Percentiles rank a stretch among this genome's conserved stretches.
Conservation (phyloP, 2,329 filamentous ascomycete species). For the Colletotrichum nymphaeae region DNA sequence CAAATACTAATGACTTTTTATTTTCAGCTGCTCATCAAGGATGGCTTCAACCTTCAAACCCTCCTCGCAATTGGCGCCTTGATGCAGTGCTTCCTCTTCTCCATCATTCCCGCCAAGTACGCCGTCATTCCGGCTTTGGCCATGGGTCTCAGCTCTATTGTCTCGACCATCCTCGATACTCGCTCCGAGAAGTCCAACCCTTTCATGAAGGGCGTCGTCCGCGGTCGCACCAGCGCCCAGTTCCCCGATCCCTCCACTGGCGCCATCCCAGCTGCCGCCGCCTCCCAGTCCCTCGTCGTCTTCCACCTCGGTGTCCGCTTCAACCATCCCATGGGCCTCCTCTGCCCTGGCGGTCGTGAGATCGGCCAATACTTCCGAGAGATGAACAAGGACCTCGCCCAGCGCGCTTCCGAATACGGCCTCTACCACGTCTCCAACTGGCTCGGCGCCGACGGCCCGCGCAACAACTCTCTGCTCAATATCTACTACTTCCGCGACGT, state of each 20-base stretch:
- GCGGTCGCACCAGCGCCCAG: slow-evolving; percentile 48
- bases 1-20: neutral
- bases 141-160: slow-evolving; percentile 44
- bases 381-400: slow-evolving; percentile 50
- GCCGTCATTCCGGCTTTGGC: slow-evolving; percentile 46
- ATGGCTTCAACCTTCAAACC: slow-evolving; percentile 47
- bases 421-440: slow-evolving; percentile 58
- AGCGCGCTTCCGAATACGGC: slow-evolving; percentile 56
- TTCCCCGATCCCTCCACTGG: slow-evolving; percentile 42
- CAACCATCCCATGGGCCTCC: slow-evolving; percentile 61
- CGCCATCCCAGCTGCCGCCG: slow-evolving; percentile 42
- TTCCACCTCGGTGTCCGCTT: slow-evolving; percentile 58
- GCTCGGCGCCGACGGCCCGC: slow-evolving; percentile 48
- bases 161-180: slow-evolving; percentile 44
- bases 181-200: slow-evolving; percentile 37
- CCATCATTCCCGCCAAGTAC: slow-evolving; percentile 47
- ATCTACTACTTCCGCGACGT: slow-evolving; percentile 64
- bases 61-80: slow-evolving; percentile 48
- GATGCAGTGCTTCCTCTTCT: slow-evolving; percentile 47
- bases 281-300: slow-evolving; percentile 48
- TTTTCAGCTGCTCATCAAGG: slow-evolving; percentile 42
- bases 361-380: slow-evolving; percentile 50
- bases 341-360: slow-evolving; percentile 56
- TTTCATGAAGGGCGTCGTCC: slow-evolving; percentile 42
- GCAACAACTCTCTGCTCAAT: slow-evolving; percentile 52